Conservation (phyloP, 306 rosid species). For the Cicer bijugum region DNA sequence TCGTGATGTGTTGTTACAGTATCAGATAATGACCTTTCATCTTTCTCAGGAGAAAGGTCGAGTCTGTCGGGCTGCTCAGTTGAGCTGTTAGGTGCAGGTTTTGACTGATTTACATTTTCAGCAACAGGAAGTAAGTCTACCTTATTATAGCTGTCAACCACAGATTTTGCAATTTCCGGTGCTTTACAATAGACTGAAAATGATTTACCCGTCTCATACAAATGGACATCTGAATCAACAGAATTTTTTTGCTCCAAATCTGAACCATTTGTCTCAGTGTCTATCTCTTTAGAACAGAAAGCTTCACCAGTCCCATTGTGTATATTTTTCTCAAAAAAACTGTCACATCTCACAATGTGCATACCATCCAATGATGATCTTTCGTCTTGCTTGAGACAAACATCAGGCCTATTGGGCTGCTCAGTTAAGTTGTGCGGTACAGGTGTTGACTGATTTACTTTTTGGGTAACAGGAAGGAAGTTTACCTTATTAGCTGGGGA, state of each 20-base stretch:
- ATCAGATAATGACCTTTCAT: slow-evolving; percentile 45
- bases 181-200: slow-evolving; percentile 52
- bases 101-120: slow-evolving; percentile 35
- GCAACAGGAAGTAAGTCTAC: slow-evolving; percentile 32
- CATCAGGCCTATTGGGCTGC: slow-evolving; percentile 43
- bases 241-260: slow-evolving; percentile 38
- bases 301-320: slow-evolving; percentile 31
- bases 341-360: slow-evolving; percentile 38
- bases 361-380: slow-evolving; percentile 40
- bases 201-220: slow-evolving; percentile 65
- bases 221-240: slow-evolving; percentile 54
- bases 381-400: slow-evolving; percentile 42
- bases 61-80: slow-evolving; percentile 39
- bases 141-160: slow-evolving; percentile 36
- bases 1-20: slow-evolving; percentile 26
- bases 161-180: slow-evolving; percentile 53
- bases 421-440: slow-evolving; percentile 43
- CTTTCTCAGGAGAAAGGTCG: slow-evolving; percentile 44
- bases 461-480: slow-evolving; percentile 31
- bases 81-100: slow-evolving; percentile 38
- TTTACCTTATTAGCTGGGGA: slow-evolving; percentile 38
- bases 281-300: slow-evolving; percentile 29
- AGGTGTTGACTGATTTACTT: slow-evolving; percentile 43
- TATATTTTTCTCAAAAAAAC: slow-evolving; percentile 28
- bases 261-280: slow-evolving; percentile 17